These are phyloP conservation scores for Brassica napus DNA, from an alignment of 345 rosid genomes.

Conservation along the genomic window DNA sequence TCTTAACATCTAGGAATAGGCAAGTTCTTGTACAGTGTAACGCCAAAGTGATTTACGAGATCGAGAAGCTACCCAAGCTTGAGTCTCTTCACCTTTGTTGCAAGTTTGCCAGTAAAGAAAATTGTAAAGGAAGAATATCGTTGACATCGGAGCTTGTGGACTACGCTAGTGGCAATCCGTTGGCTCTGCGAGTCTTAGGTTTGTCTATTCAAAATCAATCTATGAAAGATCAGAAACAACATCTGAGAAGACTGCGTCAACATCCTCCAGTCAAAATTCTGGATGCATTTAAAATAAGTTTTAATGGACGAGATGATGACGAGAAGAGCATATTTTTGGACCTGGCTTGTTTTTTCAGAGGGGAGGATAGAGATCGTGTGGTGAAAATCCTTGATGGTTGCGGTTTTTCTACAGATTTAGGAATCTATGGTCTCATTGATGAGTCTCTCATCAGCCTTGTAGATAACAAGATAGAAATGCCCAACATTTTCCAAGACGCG, in stretches of 20 bases:
- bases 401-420: background rate
- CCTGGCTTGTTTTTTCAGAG: conserved; percentile 44
- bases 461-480: conserved; percentile 20
- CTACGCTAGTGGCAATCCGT: conserved; percentile 39
- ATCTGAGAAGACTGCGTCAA: conserved; percentile 21
- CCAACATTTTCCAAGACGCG: conserved; percentile 38
- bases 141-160: conserved; percentile 2
- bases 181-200: conserved; percentile 43
- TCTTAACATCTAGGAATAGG: conserved; percentile 35
- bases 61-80: background rate
- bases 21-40: conserved; percentile 32
- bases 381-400: conserved; percentile 30
- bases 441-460: conserved; percentile 38
- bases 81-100: conserved; percentile 22
- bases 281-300: conserved; percentile 31
- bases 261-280: conserved; percentile 20
- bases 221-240: conserved; percentile 18
- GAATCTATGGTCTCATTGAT: conserved; percentile 32
- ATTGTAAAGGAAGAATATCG: background rate
- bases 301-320: conserved; percentile 22
- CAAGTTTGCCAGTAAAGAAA: background rate
- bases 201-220: background rate
- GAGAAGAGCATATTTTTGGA: conserved; percentile 42
- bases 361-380: conserved; percentile 1
- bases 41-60: conserved; percentile 8